Evolutionary conservation across 768 basidiomycete genomes (phyloP), one percentile per base, ranked within the genome.

Genomic region (Panus rudis): DNA sequence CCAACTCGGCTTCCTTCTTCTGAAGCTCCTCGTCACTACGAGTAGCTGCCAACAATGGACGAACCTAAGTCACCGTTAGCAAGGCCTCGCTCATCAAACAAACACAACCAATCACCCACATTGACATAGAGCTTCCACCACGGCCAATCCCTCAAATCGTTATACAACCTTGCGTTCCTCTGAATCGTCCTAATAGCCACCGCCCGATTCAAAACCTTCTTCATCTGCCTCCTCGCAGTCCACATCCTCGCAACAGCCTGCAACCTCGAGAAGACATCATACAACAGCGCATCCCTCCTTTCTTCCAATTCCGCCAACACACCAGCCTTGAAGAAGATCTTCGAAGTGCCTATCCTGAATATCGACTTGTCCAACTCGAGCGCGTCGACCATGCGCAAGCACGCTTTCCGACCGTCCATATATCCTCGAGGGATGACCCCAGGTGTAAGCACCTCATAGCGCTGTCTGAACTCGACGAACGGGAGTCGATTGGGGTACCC

Each of bases 71-170:
- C 16, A 28, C 39, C 1, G 37, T 42, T 12, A 43, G 24, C 16
- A 22, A 38, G 24, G 4, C 10, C n/a, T n/a, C n/a, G n/a, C 0
- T 3, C 17, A 13, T 14, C 12, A 30, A 30, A 30, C 10, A 30
- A n/a, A n/a, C 10, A 30, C n/a, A 30, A n/a, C 10, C 16, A 7
- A 35, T 35, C n/a, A 43, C 63, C 34, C 48, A 79, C 91, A 71
- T 94, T 94, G 2, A 92, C 92, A 59, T 93, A 99, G 7, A 98
- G 72, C 49, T 92, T 87, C 96, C 96, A 99, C 96, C 96, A 98
- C 1, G 94, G 92, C 96, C 96, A 98, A 41, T 94, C 90, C 35
- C 80, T 74, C 22, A 99, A 71, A 43, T 90, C 84, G 6, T 84
- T 81, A 58, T 98, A 98, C 17, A 96, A 73, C 17, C 92, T 72